These are phyloP conservation scores for Metschnikowia amazonensis DNA, from an alignment of 805 yeast genomes.

Conservation along the genomic window DNA sequence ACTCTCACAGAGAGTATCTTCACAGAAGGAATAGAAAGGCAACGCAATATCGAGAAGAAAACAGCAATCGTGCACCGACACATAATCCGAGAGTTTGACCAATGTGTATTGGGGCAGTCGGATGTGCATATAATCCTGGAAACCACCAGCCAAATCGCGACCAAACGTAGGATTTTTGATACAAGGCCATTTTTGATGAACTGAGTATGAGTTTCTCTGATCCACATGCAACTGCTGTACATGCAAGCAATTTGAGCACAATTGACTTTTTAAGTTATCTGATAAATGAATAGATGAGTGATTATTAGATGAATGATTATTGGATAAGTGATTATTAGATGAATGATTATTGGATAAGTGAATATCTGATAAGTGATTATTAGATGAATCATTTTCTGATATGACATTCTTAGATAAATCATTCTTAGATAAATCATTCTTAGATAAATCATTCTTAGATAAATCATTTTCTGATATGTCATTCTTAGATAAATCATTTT, in stretches of 20 bases:
- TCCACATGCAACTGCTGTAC: slow-evolving; percentile 3
- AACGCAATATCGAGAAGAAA: slow-evolving; percentile 32
- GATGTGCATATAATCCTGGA: slow-evolving; percentile 35
- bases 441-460: no score
- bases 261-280: background rate
- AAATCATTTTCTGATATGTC: no score
- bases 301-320: no score
- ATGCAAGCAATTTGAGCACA: slow-evolving; percentile 22
- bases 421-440: no score
- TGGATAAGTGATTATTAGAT: no score
- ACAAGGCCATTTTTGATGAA: slow-evolving; percentile 23
- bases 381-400: no score
- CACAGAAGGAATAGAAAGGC: slow-evolving; percentile 32
- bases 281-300: no score
- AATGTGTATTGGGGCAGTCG: slow-evolving; percentile 23
- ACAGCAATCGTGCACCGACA: slow-evolving; percentile 36
- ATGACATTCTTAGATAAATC: no score
- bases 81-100: slow-evolving; percentile 26
- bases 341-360: no score
- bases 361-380: no score
- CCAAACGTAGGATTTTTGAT: slow-evolving; percentile 27
- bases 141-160: slow-evolving; percentile 35
- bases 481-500: no score
- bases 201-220: slow-evolving; percentile 7
- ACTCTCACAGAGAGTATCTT: slow-evolving; percentile 14